Evolutionary conservation across 2,329 filamentous ascomycete genomes (phyloP).

Genomic region (Ophiostoma pallidulum): DNA sequence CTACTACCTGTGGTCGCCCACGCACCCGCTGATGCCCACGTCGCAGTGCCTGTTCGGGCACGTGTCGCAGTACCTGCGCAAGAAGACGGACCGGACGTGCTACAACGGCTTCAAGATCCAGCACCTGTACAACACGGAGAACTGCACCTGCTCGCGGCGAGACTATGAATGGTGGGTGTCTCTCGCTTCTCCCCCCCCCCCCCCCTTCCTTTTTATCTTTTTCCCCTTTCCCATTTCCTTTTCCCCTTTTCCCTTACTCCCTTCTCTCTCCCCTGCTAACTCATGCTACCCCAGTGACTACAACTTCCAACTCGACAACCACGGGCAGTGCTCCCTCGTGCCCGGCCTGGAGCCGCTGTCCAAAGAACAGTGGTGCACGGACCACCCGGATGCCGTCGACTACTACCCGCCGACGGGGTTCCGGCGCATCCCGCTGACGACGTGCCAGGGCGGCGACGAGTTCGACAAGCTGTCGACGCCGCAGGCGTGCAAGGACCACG

Average conservation of each 20-base stretch:
- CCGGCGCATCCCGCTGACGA: conserved; percentile 80
- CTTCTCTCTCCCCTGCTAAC: too few species aligned
- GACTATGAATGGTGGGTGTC: conserved; percentile 99
- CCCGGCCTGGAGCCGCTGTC: conserved; percentile 55
- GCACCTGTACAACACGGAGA: conserved; percentile 60
- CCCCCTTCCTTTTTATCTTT: too few species aligned
- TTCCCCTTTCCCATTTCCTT: too few species aligned
- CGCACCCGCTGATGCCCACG: conserved; percentile 62
- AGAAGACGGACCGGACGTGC: conserved; percentile 68
- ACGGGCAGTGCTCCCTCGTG: conserved; percentile 68
- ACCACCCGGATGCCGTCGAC: conserved; percentile 59
- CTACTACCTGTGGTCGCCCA: conserved; percentile 81
- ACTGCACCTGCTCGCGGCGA: conserved; percentile 73
- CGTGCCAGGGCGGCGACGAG: conserved; percentile 67
- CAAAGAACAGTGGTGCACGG: conserved; percentile 40
- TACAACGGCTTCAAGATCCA: conserved; percentile 69
- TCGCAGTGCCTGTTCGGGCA: conserved; percentile 90
- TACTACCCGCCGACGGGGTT: conserved; percentile 84
- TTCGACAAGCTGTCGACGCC: conserved; percentile 57
- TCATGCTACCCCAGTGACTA: too few species aligned
- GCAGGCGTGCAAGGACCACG: conserved; percentile 64
- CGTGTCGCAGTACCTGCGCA: conserved; percentile 79
- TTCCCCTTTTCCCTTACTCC: too few species aligned
- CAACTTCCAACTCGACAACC: conserved; percentile 75
- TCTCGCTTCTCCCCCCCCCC: too few species aligned